Base-by-base conservation (phyloP, 495 filamentous ascomycete species). In the Penicillium crystallinum region DNA sequence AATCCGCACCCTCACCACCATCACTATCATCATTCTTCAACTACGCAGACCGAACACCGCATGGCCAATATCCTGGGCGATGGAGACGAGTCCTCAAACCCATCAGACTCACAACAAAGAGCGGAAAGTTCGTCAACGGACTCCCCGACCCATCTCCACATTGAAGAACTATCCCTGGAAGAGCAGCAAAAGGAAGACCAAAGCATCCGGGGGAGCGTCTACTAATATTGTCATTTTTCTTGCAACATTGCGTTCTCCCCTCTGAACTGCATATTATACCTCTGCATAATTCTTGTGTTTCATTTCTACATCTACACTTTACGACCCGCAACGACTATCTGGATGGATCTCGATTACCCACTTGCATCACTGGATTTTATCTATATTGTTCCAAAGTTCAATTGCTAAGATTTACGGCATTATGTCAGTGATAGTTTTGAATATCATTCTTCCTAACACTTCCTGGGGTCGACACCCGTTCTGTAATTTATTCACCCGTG, bases 11-110 rank as follows among this genome's bases (percentile, higher is more conserved):
- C n/a, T n/a, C 54, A 65, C 33, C 60, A 67, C 25, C 61, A 55
- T 27, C 56, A 61, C 14, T 38, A 57, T 15, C 52, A 58, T 18
- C 41, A 55, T 47, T 19, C 47, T 46, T 46, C 22, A 12, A 31
- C 27, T 37, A 52, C 50, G 12, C 41, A 78, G 63, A 42, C 76
- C 72, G 19, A 71, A 55, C 22, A 74, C 54, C 5, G 73, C 46
- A 37, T 71, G 59, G 22, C 68, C 56, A 46, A 77, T 70, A 61
- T 83, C 73, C 38, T 72, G 52, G 38, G 68, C 54, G 39, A 74
- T 57, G 23, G 66, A 9, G 29, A 75, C 59, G 38, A 75, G 27
- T 36, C 47, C 22, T 57, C 58, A 9, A 55, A 36, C 2, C 35
- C 45, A 19, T 52, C 52, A n/a, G 57, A 52, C 14, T 29, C 52